Evolutionary conservation across 805 yeast genomes (phyloP).

Genomic region (Metschnikowia henanensis): DNA sequence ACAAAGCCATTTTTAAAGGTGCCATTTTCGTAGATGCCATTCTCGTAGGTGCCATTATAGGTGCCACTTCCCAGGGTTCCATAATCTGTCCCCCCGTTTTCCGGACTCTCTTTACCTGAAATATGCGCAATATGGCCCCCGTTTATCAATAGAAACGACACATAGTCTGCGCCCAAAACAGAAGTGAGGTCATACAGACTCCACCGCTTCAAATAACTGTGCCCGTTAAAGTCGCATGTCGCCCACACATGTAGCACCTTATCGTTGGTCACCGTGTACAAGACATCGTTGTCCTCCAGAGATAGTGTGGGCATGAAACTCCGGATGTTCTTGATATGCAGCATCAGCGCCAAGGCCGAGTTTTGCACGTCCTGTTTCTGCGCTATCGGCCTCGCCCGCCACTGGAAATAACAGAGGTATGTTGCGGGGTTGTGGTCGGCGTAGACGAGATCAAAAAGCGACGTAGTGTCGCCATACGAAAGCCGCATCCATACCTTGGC

Average conservation of each 20-base stretch:
- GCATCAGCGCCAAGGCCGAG: constrained; percentile 23
- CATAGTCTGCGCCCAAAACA: constrained; percentile 5
- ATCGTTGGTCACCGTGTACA: constrained; percentile 68
- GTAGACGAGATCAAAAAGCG: constrained; percentile 68
- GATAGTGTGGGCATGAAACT: constrained; percentile 32
- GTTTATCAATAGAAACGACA: constrained; percentile 8
- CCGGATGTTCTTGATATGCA: constrained; percentile 35
- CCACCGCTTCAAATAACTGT: constrained; percentile 57
- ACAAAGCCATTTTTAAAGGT: background rate
- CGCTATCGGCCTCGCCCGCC: constrained; percentile 12
- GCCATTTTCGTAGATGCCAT: background rate
- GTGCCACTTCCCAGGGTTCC: too few species aligned
- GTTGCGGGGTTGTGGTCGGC: constrained; percentile 55
- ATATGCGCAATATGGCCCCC: background rate
- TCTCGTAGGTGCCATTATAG: too few species aligned
- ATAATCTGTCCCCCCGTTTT: background rate
- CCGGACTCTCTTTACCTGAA: too few species aligned
- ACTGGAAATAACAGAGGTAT: constrained; percentile 51
- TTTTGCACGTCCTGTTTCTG: background rate
- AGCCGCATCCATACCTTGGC: constrained; percentile 80
- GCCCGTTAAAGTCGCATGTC: constrained; percentile 59
- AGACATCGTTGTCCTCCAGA: constrained; percentile 30
- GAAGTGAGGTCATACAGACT: constrained; percentile 40
- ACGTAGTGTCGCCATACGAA: constrained; percentile 56
- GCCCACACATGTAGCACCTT: constrained; percentile 66